Evolutionary conservation across 257 asterid genomes (phyloP).

Genomic region (Nicotiana benthamiana): DNA sequence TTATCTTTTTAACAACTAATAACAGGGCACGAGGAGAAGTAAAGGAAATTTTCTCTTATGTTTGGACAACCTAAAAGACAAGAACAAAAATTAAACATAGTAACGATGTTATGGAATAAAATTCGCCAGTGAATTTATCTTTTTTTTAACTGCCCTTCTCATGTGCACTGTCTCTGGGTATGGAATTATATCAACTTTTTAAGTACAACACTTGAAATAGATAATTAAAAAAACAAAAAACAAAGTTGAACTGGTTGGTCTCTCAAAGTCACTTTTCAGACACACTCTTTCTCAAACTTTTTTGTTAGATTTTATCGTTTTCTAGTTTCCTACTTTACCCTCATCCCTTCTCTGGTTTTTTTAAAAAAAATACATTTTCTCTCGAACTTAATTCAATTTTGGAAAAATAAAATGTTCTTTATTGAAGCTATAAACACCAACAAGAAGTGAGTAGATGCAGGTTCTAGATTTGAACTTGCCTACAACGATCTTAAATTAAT

Average conservation of each 20-base stretch:
- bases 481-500: too few species aligned
- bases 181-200: slow-evolving; percentile 2
- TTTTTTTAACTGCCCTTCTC: neutral
- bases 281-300: too few species aligned
- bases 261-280: neutral
- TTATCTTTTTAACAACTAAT: neutral
- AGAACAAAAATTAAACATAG: neutral
- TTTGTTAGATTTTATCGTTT: neutral
- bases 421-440: neutral
- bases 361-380: neutral
- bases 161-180: neutral
- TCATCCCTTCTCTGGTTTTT: too few species aligned
- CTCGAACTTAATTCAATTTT: neutral
- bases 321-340: neutral
- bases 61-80: slow-evolving; percentile 2
- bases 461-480: too few species aligned
- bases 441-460: neutral
- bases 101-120: neutral
- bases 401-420: neutral
- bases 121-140: neutral
- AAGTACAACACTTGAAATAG: neutral
- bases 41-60: neutral
- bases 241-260: neutral
- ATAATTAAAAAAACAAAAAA: neutral
- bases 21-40: neutral